Percentiles rank a stretch among this genome's conserved stretches.
Evolutionary conservation across 73 alveolate genomes (phyloP).

Genomic region (Paramecium pentaurelia): DNA sequence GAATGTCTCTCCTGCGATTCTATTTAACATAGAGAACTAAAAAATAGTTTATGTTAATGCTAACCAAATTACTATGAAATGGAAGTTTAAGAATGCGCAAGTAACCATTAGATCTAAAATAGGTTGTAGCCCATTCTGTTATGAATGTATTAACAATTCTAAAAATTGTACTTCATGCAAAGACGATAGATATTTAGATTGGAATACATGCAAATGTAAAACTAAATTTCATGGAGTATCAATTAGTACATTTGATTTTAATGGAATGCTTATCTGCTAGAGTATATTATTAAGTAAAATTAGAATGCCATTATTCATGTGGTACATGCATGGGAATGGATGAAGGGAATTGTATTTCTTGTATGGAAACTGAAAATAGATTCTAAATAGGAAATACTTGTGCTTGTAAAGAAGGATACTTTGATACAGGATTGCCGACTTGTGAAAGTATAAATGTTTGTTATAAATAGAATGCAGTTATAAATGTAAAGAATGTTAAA

Average conservation of each 20-base stretch:
- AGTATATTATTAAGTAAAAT: too few species aligned
- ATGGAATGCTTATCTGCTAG: too few species aligned
- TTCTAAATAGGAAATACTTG: neutral
- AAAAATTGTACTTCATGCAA: too few species aligned
- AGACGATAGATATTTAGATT: too few species aligned
- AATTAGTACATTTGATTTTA: too few species aligned
- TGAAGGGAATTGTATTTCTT: neutral
- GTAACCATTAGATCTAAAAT: neutral
- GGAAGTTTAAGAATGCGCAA: neutral
- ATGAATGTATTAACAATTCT: neutral
- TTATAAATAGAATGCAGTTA: too few species aligned
- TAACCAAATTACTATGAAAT: neutral
- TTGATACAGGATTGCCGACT: neutral
- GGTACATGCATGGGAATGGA: neutral
- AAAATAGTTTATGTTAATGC: neutral
- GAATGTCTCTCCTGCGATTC: neutral
- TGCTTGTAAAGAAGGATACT: neutral
- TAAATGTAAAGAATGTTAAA: too few species aligned
- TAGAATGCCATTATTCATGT: neutral
- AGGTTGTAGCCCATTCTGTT: neutral
- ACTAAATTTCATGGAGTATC: too few species aligned
- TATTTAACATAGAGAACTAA: neutral
- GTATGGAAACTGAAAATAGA: neutral
- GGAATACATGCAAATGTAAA: too few species aligned
- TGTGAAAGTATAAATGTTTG: neutral